phyloP scores from a whole-genome alignment of 2,329 filamentous ascomycete genomes.

The Triangularia setosa region DNA sequence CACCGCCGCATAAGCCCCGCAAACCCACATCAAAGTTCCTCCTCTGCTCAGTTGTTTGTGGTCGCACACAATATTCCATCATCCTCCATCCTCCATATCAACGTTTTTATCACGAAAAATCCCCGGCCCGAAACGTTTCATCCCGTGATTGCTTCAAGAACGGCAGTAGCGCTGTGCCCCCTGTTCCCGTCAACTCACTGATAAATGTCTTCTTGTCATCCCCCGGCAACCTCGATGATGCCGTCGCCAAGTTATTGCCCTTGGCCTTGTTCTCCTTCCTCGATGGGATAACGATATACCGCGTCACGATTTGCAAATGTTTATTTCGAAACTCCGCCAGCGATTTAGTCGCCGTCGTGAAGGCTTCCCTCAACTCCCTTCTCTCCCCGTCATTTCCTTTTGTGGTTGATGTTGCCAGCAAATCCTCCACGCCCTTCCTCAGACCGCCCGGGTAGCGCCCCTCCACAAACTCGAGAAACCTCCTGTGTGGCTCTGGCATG shows the following conservation, averaged over 20 bases:
- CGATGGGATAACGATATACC: conserved; percentile 84
- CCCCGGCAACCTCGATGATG: conserved; percentile 31
- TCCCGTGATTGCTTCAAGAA: conserved; percentile 87
- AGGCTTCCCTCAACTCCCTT: conserved; percentile 43
- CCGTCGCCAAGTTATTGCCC: conserved; percentile 42
- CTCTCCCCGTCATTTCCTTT: conserved; percentile 37
- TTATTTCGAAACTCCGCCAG: conserved; percentile 74
- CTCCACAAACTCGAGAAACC: conserved; percentile 67
- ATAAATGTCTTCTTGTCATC: background rate
- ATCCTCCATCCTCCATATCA: background rate
- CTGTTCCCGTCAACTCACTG: conserved; percentile 69
- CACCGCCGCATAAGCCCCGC: background rate
- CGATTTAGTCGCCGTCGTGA: conserved; percentile 70
- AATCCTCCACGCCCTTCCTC: conserved; percentile 52
- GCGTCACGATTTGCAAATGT: conserved; percentile 83
- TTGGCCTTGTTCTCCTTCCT: conserved; percentile 28
- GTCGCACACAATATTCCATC: too few species aligned
- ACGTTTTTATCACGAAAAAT: background rate
- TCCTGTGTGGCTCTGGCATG: conserved; percentile 81
- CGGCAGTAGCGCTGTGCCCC: conserved; percentile 80
- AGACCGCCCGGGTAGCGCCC: conserved; percentile 49
- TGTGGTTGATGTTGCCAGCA: conserved; percentile 44
- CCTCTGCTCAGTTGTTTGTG: background rate
- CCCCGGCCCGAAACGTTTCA: conserved; percentile 58
- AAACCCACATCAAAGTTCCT: background rate